phyloP scores from a whole-genome alignment of 108 stramenopile species.

The Hondaea fermentalgiana region DNA sequence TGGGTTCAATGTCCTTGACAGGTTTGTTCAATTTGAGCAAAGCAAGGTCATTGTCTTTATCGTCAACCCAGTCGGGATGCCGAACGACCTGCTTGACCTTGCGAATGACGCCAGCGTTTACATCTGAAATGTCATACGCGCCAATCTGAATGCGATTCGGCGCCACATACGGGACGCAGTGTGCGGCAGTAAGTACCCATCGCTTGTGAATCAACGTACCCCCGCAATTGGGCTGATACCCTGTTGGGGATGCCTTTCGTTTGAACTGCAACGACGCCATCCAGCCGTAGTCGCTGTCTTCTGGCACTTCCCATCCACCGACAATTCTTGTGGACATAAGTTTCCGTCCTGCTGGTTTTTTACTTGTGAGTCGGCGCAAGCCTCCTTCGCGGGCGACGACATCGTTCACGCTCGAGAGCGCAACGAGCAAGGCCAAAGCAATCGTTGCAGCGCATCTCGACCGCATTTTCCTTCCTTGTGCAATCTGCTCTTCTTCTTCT shows the following conservation, averaged over 20 bases:
- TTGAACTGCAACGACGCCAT: not conserved
- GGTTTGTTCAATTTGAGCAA: not conserved
- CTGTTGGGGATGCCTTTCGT: not conserved
- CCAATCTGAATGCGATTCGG: not conserved
- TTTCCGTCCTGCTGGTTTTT: not conserved
- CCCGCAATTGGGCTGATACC: not conserved
- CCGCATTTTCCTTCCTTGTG: no score
- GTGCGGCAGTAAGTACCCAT: not conserved
- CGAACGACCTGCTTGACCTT: not conserved
- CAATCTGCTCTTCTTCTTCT: no score
- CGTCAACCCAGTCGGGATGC: not conserved
- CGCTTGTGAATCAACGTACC: not conserved
- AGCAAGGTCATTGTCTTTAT: not conserved
- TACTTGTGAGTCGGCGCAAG: no score
- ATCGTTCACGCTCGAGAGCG: no score
- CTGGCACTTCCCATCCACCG: not conserved
- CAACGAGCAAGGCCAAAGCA: no score
- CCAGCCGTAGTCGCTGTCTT: not conserved
- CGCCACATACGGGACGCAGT: not conserved
- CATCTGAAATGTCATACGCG: not conserved
- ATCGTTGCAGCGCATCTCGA: no score
- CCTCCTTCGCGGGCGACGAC: no score
- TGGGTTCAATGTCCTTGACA: not conserved
- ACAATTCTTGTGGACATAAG: not conserved
- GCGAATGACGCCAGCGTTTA: not conserved